Evolutionary conservation across 2,329 filamentous ascomycete genomes (phyloP).

Genomic region (Colletotrichum theobromicola): DNA sequence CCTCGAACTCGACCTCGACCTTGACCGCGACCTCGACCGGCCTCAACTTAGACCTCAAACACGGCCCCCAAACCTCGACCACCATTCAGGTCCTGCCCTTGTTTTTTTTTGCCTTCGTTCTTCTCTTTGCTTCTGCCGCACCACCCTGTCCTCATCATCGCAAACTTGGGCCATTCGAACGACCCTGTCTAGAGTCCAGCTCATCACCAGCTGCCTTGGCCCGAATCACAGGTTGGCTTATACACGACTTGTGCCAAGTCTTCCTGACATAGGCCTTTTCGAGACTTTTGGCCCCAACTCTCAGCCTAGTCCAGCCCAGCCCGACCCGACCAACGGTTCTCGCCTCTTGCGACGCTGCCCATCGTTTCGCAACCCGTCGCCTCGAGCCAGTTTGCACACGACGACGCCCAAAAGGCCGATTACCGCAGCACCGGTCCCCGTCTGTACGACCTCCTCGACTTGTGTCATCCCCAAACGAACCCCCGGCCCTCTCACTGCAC

Average conservation of each 20-base stretch:
- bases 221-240: neutral
- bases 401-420: constrained; percentile 11
- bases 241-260: neutral
- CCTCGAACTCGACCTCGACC: neutral
- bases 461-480: neutral
- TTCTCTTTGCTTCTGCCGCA: neutral
- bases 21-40: neutral
- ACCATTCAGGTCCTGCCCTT: neutral
- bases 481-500: neutral
- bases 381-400: neutral
- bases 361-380: constrained; percentile 5
- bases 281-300: constrained; percentile 1
- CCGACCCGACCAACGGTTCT: constrained; percentile 19
- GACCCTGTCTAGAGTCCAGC: neutral
- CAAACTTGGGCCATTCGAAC: neutral
- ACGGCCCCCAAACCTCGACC: neutral
- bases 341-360: constrained; percentile 15
- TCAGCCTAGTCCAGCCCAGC: neutral
- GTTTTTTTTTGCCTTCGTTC: neutral
- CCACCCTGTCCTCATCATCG: neutral
- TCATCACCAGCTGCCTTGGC: neutral
- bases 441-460: constrained; percentile 11
- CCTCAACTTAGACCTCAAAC: neutral
- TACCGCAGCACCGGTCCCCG: constrained; percentile 16
- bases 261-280: neutral